Evolutionary conservation across 129 eudicot species (phyloP), one percentile per base, ranked within the genome.

Genomic region (Tanacetum coccineum): DNA sequence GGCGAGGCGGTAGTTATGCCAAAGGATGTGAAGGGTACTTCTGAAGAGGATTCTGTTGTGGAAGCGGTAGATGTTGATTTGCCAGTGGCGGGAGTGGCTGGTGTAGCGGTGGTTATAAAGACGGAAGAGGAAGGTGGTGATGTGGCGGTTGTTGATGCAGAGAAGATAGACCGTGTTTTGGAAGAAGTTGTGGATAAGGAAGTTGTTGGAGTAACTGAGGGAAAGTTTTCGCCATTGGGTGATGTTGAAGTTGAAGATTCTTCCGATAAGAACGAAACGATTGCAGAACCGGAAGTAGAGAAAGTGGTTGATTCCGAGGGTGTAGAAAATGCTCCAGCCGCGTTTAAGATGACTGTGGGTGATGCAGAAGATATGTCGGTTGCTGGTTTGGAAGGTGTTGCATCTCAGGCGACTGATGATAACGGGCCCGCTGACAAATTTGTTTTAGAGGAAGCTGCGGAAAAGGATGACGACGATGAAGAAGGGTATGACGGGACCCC

Each of bases 401-500:
- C 48, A 6, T n/a, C n/a, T n/a, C n/a, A n/a, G n/a, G 48, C 48
- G 11, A 12, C 10, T 44, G 48, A 52, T 14, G 82, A 73, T 59
- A 80, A 56, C 11, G 80, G 69, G 25, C 60, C 47, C 2, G 74
- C 90, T 59, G 84, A 66, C 13, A 72, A 75, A 18, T 64, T 63
- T 13, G 58, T 62, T 53, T n/a, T 68, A 7, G 81, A 42, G 46
- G 9, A 42, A 4, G 66, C 54, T 62, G 78, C 13, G 22, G 78
- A 53, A 15, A 49, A 26, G 44, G 72, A 74, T 46, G 77, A 78
- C 11, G 59, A 44, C 30, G 71, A 77, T 59, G 91, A 74, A 64
- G 86, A 73, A 65, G 82, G 59, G 15, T 72, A 75, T 13, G 81
- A 85, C 59, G 80, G 47, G 48, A 74, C 84, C 13, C 73, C 56